phyloP scores from a whole-genome alignment of 1,139 yeast species.

The Tardiomyces blankii region DNA sequence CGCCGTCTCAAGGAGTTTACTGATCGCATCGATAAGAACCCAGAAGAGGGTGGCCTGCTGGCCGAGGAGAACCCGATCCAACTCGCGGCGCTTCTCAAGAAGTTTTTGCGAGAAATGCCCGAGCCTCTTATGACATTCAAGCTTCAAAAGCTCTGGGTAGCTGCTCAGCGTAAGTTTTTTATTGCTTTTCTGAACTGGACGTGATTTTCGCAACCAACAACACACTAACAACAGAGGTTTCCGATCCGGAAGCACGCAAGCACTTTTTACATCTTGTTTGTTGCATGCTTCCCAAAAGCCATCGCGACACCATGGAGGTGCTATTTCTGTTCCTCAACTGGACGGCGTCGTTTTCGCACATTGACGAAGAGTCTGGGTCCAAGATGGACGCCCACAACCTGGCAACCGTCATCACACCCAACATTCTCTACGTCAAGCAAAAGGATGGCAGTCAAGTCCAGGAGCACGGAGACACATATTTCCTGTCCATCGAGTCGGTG shows the following conservation, averaged over 20 bases:
- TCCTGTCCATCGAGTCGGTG: slow-evolving; percentile 84
- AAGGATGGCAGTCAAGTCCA: slow-evolving; percentile 15
- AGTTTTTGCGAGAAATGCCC: slow-evolving; percentile 85
- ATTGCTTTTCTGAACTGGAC: neutral
- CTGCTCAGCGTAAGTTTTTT: slow-evolving; percentile 39
- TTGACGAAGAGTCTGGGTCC: slow-evolving; percentile 49
- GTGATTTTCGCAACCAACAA: no score
- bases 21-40: slow-evolving; percentile 63
- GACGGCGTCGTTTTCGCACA: slow-evolving; percentile 93
- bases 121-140: slow-evolving; percentile 76
- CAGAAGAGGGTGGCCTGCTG: slow-evolving; percentile 63
- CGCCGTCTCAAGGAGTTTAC: slow-evolving; percentile 67
- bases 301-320: slow-evolving; percentile 82
- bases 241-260: slow-evolving; percentile 39
- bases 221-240: slow-evolving; percentile 13
- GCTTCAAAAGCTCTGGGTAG: slow-evolving; percentile 72
- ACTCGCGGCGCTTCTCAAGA: slow-evolving; percentile 85
- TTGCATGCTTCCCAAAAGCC: slow-evolving; percentile 69
- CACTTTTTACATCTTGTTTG: slow-evolving; percentile 59
- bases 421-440: slow-evolving; percentile 41
- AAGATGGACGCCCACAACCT: slow-evolving; percentile 95
- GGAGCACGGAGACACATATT: slow-evolving; percentile 63
- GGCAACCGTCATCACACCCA: slow-evolving; percentile 94
- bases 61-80: slow-evolving; percentile 80
- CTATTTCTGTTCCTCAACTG: slow-evolving; percentile 78